Evolutionary conservation across 805 yeast species (phyloP), one percentile per base, ranked within the genome.

Genomic region (Spencermartinsiella europaea): DNA sequence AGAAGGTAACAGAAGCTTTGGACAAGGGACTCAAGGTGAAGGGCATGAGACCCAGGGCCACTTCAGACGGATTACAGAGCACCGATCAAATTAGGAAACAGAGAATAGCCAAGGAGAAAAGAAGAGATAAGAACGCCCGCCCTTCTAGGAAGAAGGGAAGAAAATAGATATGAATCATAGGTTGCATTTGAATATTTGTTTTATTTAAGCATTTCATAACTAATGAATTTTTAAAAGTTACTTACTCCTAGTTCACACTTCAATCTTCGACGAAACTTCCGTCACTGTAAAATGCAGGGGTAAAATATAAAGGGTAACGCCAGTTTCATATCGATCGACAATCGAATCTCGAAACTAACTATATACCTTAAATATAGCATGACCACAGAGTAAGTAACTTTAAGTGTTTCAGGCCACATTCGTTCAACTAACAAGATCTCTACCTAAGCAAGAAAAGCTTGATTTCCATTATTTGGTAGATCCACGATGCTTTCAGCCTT

Each of bases 51-150:
- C 70, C 70, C 36, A 59, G 53, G 40, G 49, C 58, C 12, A 59
- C 58, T 27, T 62, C 59, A 43, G 46, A 69, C 58, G 96, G 88
- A 61, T 61, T 93, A 46, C 79, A 73, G 55, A 68, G 83, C 5
- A 75, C 84, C 10, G 88, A 80, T 49, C 81, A 85, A 46, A 89
- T 93, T 46, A 79, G 95, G 63, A 89, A 85, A 71, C 71, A 74
- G 21, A 80, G 99, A 69, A 74, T 73, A 38, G 59, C 63, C 33
- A 76, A 81, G 67, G 95, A 89, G 51, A 75, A 86, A 67, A 75
- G 83, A 53, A 76, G 75, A 59, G 90, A 80, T 3, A 93, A 93
- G 79, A 90, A 88, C 56, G 95, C 85, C 2, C 77, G 97, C 62
- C 95, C 93, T 12, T 55, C 68, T 19, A 74, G 70, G 57, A 75